Percentiles rank a stretch among this genome's conserved stretches.
phyloP scores from a whole-genome alignment of 306 rosid species.

The Pyrus communis region DNA sequence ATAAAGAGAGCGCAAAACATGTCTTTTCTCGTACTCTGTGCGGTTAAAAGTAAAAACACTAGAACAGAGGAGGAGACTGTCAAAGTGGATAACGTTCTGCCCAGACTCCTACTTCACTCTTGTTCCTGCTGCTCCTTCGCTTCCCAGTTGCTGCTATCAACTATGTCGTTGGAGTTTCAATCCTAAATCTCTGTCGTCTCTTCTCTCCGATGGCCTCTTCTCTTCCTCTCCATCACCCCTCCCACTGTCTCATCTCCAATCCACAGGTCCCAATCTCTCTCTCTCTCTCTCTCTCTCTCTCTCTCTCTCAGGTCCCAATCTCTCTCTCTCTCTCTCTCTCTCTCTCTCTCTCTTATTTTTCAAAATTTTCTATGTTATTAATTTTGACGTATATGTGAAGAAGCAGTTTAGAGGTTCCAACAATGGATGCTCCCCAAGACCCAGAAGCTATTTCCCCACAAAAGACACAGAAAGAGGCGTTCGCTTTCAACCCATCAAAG shows the following conservation, averaged over 20 bases:
- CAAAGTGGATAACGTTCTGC: slow-evolving; percentile 6
- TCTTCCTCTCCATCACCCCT: slow-evolving; percentile 46
- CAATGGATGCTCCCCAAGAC: slow-evolving; percentile 41
- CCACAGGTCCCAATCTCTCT: slow-evolving; percentile 37
- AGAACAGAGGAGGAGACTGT: neutral
- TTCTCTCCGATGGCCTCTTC: slow-evolving; percentile 52
- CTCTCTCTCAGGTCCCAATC: slow-evolving; percentile 30
- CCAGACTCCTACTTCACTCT: neutral
- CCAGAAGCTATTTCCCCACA: slow-evolving; percentile 21
- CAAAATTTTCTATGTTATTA: neutral
- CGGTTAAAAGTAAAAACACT: neutral
- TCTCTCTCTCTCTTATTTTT: neutral
- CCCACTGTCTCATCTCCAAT: slow-evolving; percentile 41
- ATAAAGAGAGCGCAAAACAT: neutral
- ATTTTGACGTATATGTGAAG: neutral
- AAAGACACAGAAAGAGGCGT: slow-evolving; percentile 21
- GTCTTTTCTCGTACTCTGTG: neutral
- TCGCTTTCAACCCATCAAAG: slow-evolving; percentile 40
- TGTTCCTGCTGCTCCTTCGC: neutral
- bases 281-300: neutral
- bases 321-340: neutral
- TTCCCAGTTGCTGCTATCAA: neutral
- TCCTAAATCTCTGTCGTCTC: neutral
- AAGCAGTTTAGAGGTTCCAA: slow-evolving; percentile 41
- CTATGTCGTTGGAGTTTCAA: neutral